These are phyloP conservation scores for Stachybotrys chlorohalonatus DNA, from an alignment of 2,329 filamentous ascomycete species.

Conservation along the genomic window DNA sequence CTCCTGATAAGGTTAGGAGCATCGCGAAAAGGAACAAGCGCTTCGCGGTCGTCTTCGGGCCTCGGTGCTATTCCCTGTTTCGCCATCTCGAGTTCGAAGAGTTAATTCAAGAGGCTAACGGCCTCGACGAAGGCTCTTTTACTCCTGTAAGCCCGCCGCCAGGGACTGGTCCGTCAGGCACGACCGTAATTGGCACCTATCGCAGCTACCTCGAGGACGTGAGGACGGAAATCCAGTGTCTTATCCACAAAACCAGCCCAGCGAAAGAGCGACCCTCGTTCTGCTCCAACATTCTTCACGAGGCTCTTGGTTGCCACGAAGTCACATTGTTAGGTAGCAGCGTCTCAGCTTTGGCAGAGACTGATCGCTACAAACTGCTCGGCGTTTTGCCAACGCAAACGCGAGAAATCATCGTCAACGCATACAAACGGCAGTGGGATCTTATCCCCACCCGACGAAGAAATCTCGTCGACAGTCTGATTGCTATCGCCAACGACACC, in stretches of 20 bases:
- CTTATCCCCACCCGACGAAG: constrained; percentile 19
- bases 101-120: constrained; percentile 22
- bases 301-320: constrained; percentile 20
- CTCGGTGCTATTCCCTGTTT: constrained; percentile 39
- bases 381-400: constrained; percentile 27
- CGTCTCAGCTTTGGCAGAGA: constrained; percentile 14
- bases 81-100: constrained; percentile 35
- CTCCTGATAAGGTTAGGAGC: constrained; percentile 26
- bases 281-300: constrained; percentile 21
- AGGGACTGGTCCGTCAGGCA: constrained; percentile 19
- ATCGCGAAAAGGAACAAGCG: constrained; percentile 50
- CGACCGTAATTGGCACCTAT: constrained; percentile 29
- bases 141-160: constrained; percentile 24
- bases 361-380: constrained; percentile 23
- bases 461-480: constrained; percentile 21
- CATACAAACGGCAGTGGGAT: constrained; percentile 32
- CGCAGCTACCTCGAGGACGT: constrained; percentile 42
- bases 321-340: constrained; percentile 6
- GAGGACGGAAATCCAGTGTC: constrained; percentile 36
- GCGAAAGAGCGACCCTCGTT: constrained; percentile 17
- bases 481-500: constrained; percentile 23
- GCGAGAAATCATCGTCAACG: constrained; percentile 25
- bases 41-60: constrained; percentile 44
- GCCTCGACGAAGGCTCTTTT: constrained; percentile 28
- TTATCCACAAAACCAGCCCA: constrained; percentile 25